A percentile compares a stretch with the other conserved stretches of the same genome.
Evolutionary conservation across 352 stramenopile species (phyloP).

Genomic region (Globisporangium acanthophoron): DNA sequence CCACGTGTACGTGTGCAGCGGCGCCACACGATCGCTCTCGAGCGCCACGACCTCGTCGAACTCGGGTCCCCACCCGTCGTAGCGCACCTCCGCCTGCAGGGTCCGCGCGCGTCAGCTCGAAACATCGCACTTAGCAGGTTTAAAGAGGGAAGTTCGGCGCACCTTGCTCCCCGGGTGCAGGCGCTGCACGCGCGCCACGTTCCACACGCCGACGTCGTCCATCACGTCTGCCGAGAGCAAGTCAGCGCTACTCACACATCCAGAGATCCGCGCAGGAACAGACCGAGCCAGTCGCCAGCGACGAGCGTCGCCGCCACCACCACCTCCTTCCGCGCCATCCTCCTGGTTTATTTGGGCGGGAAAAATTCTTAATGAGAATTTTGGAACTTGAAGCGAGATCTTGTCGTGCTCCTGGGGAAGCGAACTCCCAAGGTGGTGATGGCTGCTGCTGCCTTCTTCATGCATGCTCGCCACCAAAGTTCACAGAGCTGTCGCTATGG

Average conservation of each 20-base stretch:
- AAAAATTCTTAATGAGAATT: neutral
- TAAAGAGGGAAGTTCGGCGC: neutral
- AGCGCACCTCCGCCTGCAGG: slow-evolving; percentile 47
- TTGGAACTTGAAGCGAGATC: too few relatives aligned
- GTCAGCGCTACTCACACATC: neutral
- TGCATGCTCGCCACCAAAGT: too few relatives aligned
- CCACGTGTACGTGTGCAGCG: slow-evolving; percentile 74
- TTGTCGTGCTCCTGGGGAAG: too few relatives aligned
- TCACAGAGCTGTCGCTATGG: too few relatives aligned
- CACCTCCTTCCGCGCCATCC: neutral
- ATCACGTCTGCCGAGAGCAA: slow-evolving; percentile 36
- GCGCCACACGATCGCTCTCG: slow-evolving; percentile 52
- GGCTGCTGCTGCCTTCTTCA: too few relatives aligned
- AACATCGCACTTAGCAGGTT: too few relatives aligned
- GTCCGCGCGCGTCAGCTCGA: neutral
- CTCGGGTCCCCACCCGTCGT: slow-evolving; percentile 53
- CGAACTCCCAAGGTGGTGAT: too few relatives aligned
- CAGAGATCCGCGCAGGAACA: neutral
- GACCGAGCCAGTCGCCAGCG: slow-evolving; percentile 15
- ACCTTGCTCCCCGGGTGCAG: slow-evolving; percentile 12
- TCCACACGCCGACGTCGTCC: slow-evolving; percentile 61
- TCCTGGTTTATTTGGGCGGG: neutral
- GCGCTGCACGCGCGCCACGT: slow-evolving; percentile 47
- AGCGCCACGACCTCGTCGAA: slow-evolving; percentile 57
- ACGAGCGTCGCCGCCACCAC: neutral